phyloP scores from a whole-genome alignment of 495 filamentous ascomycete species.

The Talaromyces stipitatus region DNA sequence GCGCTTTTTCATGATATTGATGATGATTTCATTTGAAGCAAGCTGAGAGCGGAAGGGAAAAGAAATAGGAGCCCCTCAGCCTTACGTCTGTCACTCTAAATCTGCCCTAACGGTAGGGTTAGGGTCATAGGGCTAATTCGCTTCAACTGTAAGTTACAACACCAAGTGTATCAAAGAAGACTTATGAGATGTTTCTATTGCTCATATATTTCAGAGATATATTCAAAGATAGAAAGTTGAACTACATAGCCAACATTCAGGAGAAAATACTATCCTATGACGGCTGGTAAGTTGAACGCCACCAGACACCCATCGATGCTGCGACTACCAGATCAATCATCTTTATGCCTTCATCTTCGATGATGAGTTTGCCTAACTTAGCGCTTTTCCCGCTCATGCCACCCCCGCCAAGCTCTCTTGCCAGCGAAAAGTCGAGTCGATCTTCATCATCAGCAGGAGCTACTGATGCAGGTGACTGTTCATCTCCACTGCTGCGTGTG shows the following conservation, averaged over 20 bases:
- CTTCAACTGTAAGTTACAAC: not conserved
- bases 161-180: too few relatives aligned
- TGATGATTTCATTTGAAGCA: not conserved
- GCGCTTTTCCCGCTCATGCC: constrained; percentile 77
- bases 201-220: too few relatives aligned
- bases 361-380: constrained; percentile 87
- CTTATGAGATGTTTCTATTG: too few relatives aligned
- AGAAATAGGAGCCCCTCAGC: not conserved
- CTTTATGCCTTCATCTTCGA: constrained; percentile 85
- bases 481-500: not conserved
- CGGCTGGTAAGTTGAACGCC: constrained; percentile 68
- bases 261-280: not conserved
- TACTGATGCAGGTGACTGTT: not conserved
- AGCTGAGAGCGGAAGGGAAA: not conserved
- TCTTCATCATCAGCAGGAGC: constrained; percentile 11
- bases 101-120: too few relatives aligned
- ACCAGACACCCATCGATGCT: constrained; percentile 87
- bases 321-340: constrained; percentile 93
- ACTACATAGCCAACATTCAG: too few relatives aligned
- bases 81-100: too few relatives aligned
- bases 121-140: not conserved
- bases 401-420: constrained; percentile 70
- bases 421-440: constrained; percentile 63
- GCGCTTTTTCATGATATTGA: not conserved
- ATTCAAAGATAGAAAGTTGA: not conserved